phyloP scores from a whole-genome alignment of 2,329 filamentous ascomycete genomes.

The Colletotrichum eremochloae region DNA sequence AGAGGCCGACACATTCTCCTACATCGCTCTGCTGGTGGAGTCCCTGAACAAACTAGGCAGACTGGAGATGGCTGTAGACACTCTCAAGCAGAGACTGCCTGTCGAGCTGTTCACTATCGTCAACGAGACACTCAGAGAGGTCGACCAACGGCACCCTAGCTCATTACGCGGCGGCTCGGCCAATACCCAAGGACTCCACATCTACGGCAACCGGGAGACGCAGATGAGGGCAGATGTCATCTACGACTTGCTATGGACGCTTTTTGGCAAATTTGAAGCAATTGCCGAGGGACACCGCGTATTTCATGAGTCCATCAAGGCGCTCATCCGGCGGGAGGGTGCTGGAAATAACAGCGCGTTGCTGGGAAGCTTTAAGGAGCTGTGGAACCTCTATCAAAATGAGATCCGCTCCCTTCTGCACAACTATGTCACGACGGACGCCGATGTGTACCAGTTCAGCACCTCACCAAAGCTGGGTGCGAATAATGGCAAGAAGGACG shows the following conservation, averaged over 20 bases:
- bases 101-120: slow-evolving; percentile 95
- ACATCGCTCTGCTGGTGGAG: slow-evolving; percentile 89
- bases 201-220: slow-evolving; percentile 77
- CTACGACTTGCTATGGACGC: slow-evolving; percentile 89
- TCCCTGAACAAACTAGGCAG: slow-evolving; percentile 90
- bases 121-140: slow-evolving; percentile 93
- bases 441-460: slow-evolving; percentile 76
- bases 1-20: slow-evolving; percentile 95
- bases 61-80: slow-evolving; percentile 87
- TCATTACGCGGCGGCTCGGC: slow-evolving; percentile 72
- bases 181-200: slow-evolving; percentile 69
- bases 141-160: slow-evolving; percentile 92
- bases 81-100: slow-evolving; percentile 90
- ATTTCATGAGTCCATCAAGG: slow-evolving; percentile 90
- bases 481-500: slow-evolving; percentile 62
- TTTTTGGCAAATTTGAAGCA: slow-evolving; percentile 97
- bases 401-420: slow-evolving; percentile 95
- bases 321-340: slow-evolving; percentile 86
- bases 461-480: slow-evolving; percentile 65
- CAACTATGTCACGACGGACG: slow-evolving; percentile 95
- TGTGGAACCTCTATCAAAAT: slow-evolving; percentile 98
- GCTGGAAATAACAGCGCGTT: slow-evolving; percentile 73
- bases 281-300: slow-evolving; percentile 96
- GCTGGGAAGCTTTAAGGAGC: slow-evolving; percentile 90
- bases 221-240: slow-evolving; percentile 87